Base-by-base conservation (phyloP, 257 asterid genomes). In the Solanum pimpinellifolium region DNA sequence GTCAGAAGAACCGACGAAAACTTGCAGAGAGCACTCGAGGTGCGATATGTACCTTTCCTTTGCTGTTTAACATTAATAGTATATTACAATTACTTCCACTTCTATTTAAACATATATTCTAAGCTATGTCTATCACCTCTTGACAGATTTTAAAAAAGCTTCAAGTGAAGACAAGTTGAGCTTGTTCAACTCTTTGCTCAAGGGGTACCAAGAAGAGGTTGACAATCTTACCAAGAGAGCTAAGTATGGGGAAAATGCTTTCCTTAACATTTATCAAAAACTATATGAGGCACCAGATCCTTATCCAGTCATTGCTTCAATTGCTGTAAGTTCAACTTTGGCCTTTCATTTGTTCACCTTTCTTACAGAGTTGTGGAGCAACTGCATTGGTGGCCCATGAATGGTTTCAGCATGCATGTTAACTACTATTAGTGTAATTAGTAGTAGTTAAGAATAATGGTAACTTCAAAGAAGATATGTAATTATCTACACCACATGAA, bases 1-100 rank as follows among this genome's bases (percentile, higher is more conserved):
- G 99, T 91, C 99, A 96, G 91, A 97, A 95, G 91, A 97, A 94
- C 89, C 98, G 99, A 9, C 92, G 99, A 89, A 97, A 94, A 94
- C 99, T 97, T 89, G 99, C 99, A 77, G 99, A 97, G 92, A 97
- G 96, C 93, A 97, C 99, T 86, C 94, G 99, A 96, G 99, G 99
- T 95, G 91, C 74, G 86, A 81, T 66, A 81, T 49, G 31, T 41
- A 49, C 69, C 69, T 81, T 81, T 31, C 85, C 69, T 16, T 81
- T 31, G 35, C 52, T 49, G 68, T 49, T 80, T 81, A 49, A 49
- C 85, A 49, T 18, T 81, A 31, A 15, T 47, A 10, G 44, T 49
- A 33, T 49, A 18, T 49, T 81, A 52, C 29, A 52, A 2, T 81
- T 81, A 81, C 69, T 81, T 81, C n/a, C 12, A 47, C 46, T 31